phyloP scores from a whole-genome alignment of 345 rosid genomes.

The Crucihimalaya himalaica region DNA sequence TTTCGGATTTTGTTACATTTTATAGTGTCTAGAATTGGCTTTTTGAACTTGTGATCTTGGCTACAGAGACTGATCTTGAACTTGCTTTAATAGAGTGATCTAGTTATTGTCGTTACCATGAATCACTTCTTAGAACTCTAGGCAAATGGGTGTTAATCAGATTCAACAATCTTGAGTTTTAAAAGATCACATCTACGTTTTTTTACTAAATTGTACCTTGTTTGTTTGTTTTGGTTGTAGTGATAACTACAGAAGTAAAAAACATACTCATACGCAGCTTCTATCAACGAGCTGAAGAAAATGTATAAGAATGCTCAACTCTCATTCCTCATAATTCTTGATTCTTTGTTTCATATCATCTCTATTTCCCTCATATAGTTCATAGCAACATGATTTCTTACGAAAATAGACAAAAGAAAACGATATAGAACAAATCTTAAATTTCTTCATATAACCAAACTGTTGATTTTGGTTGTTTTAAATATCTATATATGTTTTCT shows the following conservation, averaged over 20 bases:
- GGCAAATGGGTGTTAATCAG: not conserved
- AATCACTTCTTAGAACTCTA: not conserved
- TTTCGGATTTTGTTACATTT: not conserved
- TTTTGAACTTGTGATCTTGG: not conserved
- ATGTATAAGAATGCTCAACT: slow-evolving; percentile 41
- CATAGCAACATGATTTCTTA: not conserved
- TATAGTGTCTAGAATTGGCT: not conserved
- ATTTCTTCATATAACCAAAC: no score
- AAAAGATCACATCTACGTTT: not conserved
- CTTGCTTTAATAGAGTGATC: not conserved
- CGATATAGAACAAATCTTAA: no score
- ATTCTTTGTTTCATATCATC: not conserved
- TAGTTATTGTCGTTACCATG: not conserved
- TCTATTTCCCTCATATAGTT: not conserved
- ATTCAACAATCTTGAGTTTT: not conserved
- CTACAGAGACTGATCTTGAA: not conserved
- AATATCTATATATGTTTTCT: no score
- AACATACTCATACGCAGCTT: slow-evolving; percentile 77
- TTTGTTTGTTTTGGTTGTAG: slow-evolving; percentile 45
- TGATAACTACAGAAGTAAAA: slow-evolving; percentile 71
- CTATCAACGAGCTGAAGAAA: slow-evolving; percentile 73
- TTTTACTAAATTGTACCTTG: not conserved
- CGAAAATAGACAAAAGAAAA: not conserved
- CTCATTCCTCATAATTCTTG: not conserved
- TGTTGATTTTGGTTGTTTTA: no score